Base-by-base conservation (phyloP, 805 yeast genomes). In the Lipomyces kockii region DNA sequence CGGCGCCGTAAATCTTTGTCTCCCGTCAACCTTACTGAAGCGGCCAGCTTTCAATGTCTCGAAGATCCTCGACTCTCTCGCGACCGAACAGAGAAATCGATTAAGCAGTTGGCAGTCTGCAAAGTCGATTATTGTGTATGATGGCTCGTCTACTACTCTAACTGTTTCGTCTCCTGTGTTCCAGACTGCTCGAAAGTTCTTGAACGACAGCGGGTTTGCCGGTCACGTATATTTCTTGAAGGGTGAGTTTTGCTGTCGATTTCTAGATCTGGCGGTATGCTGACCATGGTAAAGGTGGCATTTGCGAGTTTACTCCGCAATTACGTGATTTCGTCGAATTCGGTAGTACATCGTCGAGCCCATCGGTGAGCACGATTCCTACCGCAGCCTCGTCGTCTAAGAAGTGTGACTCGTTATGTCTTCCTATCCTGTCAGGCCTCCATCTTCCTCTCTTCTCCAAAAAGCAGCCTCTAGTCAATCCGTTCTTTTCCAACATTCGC, bases 1-100 rank as follows among this genome's bases (percentile, higher is more conserved):
- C 3, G 81, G 84, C 54, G 85, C 98, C 0, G 80, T 91, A 57
- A 91, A 91, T 76, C 83, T 94, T 49, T 91, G 97, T 77, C 79
- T 93, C 14, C 98, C 98, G 1, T 89, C 97, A n/a, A 93, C 98
- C 0, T 81, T 93, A 54, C 80, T 93, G 70, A 90, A 88, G 76
- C 84, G 98, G 71, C 81, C 87, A 39, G 89, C 88, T 62, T 93
- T 90, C 74, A 86, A 87, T 2, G 80, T 93, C 64, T 58, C 70
- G 17, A 72, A 78, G 25, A 74, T 80, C 54, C 53, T 77, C 59
- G 81, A 79, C 49, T 78, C 81, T 65, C 76, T 81, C 69, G 73
- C 79, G 11, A 75, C 76, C 8, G 74, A 74, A 20, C 79, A 78
- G 66, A 74, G 75, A 20, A 66, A 60, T 32, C 58, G 58, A 5